A percentile compares a stretch with the other conserved stretches of the same genome.
phyloP scores from a whole-genome alignment of 495 filamentous ascomycete genomes.

The Neurospora sp. region DNA sequence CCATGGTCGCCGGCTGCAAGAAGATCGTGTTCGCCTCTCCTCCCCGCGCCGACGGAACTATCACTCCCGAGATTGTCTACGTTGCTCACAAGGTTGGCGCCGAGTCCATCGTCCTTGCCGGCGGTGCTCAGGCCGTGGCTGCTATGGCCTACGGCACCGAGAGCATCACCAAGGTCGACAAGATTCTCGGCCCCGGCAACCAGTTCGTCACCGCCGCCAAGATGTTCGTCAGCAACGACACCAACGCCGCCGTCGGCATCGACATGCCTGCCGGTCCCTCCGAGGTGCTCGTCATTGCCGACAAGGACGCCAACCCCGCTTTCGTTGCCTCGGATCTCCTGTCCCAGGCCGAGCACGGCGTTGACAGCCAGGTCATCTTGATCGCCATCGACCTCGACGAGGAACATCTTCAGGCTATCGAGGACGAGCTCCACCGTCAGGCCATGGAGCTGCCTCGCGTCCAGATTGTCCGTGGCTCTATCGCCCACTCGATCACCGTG shows the following conservation, averaged over 20 bases:
- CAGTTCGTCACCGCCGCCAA: constrained; percentile 98
- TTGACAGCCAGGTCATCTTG: constrained; percentile 88
- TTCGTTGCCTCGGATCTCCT: constrained; percentile 94
- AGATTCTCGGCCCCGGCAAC: constrained; percentile 95
- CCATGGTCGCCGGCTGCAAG: constrained; percentile 95
- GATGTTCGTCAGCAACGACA: constrained; percentile 95
- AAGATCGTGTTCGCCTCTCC: constrained; percentile 90
- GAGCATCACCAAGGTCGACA: constrained; percentile 88
- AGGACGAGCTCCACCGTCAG: constrained; percentile 82
- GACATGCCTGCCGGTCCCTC: constrained; percentile 98
- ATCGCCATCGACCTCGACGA: constrained; percentile 77
- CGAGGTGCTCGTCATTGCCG: constrained; percentile 93
- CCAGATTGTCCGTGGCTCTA: constrained; percentile 86
- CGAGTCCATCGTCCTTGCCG: constrained; percentile 87
- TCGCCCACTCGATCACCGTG: constrained; percentile 83
- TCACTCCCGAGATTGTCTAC: constrained; percentile 96
- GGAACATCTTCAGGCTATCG: constrained; percentile 62
- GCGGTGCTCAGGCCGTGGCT: constrained; percentile 91
- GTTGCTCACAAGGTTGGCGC: constrained; percentile 96
- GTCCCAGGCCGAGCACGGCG: constrained; percentile 92
- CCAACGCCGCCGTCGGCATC: constrained; percentile 85
- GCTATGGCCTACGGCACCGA: constrained; percentile 81
- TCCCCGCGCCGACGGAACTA: constrained; percentile 75
- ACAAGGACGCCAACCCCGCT: constrained; percentile 77
- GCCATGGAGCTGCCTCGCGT: constrained; percentile 82